Conservation (phyloP, 805 yeast genomes). For the Ogataea allantospora region DNA sequence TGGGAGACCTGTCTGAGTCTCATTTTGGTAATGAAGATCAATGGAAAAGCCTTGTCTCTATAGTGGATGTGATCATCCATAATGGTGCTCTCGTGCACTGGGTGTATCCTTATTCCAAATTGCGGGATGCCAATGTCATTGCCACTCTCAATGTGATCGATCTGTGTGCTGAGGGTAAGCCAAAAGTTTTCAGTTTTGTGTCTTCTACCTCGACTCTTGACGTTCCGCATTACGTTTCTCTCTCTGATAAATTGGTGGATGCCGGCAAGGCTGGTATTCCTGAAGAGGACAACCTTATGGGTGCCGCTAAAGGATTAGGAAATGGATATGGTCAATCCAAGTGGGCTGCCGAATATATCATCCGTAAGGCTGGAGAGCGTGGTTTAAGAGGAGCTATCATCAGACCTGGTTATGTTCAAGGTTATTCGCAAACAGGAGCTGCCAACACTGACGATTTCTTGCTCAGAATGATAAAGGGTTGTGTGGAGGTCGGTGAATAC, state of each 20-base stretch:
- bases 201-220: conserved; percentile 95
- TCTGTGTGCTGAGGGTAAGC: conserved; percentile 72
- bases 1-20: conserved; percentile 77
- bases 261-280: conserved; percentile 70
- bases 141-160: conserved; percentile 83
- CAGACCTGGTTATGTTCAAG: conserved; percentile 96
- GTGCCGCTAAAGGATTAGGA: conserved; percentile 78
- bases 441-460: conserved; percentile 96
- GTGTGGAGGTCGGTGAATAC: conserved; percentile 78
- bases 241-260: conserved; percentile 67
- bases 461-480: conserved; percentile 91
- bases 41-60: conserved; percentile 58
- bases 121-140: conserved; percentile 91
- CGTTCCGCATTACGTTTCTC: conserved; percentile 70
- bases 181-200: conserved; percentile 86
- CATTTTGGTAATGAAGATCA: conserved; percentile 62
- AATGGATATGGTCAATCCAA: conserved; percentile 97
- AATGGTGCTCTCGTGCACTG: conserved; percentile 98
- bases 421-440: conserved; percentile 79
- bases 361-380: conserved; percentile 80
- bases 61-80: conserved; percentile 82
- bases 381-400: conserved; percentile 88
- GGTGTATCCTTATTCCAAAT: conserved; percentile 91
- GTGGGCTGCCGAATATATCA: conserved; percentile 93
- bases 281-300: conserved; percentile 80